Conservation (phyloP, 352 stramenopile genomes). For the Globisporangium spiculum region DNA sequence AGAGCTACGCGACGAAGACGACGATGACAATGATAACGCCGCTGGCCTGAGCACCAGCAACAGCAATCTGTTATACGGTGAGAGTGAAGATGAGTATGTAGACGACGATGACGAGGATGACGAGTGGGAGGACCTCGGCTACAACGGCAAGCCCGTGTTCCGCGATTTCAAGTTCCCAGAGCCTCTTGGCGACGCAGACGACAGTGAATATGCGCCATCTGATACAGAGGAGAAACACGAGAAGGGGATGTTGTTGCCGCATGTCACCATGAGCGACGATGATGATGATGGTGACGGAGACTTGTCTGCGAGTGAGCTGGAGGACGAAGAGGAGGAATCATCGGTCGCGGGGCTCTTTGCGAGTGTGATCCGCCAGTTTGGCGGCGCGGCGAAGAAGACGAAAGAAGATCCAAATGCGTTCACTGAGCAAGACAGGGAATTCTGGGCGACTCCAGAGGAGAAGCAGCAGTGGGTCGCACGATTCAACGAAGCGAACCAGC, state of each 20-base stretch:
- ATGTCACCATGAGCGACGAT: background rate
- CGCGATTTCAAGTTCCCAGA: conserved; percentile 13
- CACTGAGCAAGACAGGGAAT: conserved; percentile 24
- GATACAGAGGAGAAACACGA: background rate
- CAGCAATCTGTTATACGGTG: background rate
- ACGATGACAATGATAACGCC: background rate
- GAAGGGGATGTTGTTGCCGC: background rate
- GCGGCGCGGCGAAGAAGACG: background rate
- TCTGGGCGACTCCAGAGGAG: conserved; percentile 23
- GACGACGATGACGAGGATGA: conserved; percentile 5
- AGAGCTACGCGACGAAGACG: background rate
- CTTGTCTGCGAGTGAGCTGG: conserved; percentile 7
- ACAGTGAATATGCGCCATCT: conserved; percentile 21
- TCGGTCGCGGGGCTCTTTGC: conserved; percentile 16
- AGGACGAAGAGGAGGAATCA: conserved; percentile 14
- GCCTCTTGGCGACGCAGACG: background rate
- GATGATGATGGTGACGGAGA: conserved; percentile 4
- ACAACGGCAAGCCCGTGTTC: conserved; percentile 12
- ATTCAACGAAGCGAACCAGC: conserved; percentile 21
- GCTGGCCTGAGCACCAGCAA: background rate
- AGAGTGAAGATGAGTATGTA: conserved; percentile 4
- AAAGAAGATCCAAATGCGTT: conserved; percentile 10
- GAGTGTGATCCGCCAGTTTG: conserved; percentile 7
- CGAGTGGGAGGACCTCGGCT: conserved; percentile 16
- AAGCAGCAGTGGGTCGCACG: conserved; percentile 29